Evolutionary conservation across 1,284 basidiomycete species (phyloP), one percentile per base, ranked within the genome.

Genomic region (Moniliella sp.): DNA sequence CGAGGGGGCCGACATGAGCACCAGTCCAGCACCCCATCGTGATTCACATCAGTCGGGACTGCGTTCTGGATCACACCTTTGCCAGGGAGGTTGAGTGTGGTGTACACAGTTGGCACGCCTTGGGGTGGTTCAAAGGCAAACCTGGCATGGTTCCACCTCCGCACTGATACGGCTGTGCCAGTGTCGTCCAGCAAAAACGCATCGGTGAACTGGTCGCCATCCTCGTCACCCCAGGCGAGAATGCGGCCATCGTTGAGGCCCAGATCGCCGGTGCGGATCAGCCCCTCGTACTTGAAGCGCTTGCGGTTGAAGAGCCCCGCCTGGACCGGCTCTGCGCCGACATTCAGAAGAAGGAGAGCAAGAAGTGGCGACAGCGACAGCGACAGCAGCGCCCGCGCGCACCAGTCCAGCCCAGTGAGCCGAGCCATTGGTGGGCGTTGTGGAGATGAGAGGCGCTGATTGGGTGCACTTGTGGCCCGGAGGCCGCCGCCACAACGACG

Each of bases 191-290:
- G 65, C 7, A 74, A 67, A 34, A 94, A 67, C 3, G 84, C 64
- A 61, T 97, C 88, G 39, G 82, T 61, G 52, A 79, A 79, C 57
- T 91, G 83, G 56, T 94, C 84, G 3, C 79, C 84, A 57, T 93
- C 75, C 61, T 82, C 86, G 64, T 97, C 88, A 17, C 82, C 88
- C 51, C 84, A 78, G 1, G 84, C 86, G 30, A 80, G 69, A 16
- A 91, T 69, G 35, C 78, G 70, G 14, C 71, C 73, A 25, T 72
- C 42, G n/a, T 66, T 46, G 12, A 97, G 64, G 1, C 84, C 86
- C 46, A 91, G 67, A 0, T 72, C 63, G 1, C 83, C 86, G 1
- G 82, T 76, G 43, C 73, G 67, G 38, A 91, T 67, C 28, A 94
- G 68, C 0, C 76, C 71, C 49, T 88, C 86, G 33, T 75, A 72